A percentile compares a stretch with the other conserved stretches of the same genome.
These are phyloP conservation scores for Naganishia randhawae DNA, from an alignment of 768 basidiomycete species.

Conservation along the genomic window DNA sequence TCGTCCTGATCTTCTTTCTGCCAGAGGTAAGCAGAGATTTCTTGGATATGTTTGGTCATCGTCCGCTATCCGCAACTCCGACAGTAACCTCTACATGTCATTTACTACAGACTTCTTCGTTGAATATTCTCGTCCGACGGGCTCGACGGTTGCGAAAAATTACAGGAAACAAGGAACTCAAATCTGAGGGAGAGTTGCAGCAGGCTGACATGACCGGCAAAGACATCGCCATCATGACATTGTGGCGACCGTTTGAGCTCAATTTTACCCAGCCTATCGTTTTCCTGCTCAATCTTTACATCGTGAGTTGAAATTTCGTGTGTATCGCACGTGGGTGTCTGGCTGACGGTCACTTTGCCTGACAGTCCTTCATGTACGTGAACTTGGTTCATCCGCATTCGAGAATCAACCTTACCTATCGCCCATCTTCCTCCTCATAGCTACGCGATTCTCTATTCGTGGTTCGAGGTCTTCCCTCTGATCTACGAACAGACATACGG, in stretches of 20 bases:
- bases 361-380: background rate
- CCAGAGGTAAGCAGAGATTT: conserved; percentile 45
- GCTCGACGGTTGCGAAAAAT: conserved; percentile 50
- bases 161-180: conserved; percentile 48
- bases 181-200: conserved; percentile 45
- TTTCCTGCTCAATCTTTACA: conserved; percentile 45
- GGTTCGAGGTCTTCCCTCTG: conserved; percentile 48
- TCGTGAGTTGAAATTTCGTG: conserved; percentile 26
- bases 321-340: background rate
- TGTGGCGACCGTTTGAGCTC: conserved; percentile 43
- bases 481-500: conserved; percentile 42
- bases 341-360: background rate
- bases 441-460: conserved; percentile 34
- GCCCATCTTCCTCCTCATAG: background rate
- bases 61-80: background rate
- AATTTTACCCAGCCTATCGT: conserved; percentile 46
- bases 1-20: conserved; percentile 45
- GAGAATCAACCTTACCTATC: conserved; percentile 9
- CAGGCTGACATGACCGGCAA: conserved; percentile 34
- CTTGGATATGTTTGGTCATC: too few relatives aligned
- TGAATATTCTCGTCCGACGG: conserved; percentile 50
- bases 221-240: conserved; percentile 35
- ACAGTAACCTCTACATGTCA: background rate
- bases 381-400: background rate
- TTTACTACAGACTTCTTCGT: conserved; percentile 40